Conservation (phyloP, 805 yeast genomes). For the Zygoascus biomembranicola region DNA sequence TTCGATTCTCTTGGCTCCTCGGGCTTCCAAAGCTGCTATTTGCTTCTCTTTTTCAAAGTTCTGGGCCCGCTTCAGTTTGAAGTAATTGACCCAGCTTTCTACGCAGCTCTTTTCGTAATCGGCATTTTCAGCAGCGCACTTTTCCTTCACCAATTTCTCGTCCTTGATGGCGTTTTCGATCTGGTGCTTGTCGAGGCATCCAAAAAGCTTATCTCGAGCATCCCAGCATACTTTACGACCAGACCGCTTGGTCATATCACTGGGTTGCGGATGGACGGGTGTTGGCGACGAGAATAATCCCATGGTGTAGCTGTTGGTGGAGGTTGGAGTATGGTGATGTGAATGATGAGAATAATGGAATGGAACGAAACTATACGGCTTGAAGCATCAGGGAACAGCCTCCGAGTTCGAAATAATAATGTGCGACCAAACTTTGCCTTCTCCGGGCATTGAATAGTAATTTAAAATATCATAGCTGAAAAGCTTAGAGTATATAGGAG, state of each 20-base stretch:
- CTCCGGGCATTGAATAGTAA: no score
- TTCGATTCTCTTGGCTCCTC: constrained; percentile 39
- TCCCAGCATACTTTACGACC: constrained; percentile 84
- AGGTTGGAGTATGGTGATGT: neutral
- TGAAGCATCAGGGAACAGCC: no score
- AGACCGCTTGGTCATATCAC: constrained; percentile 44
- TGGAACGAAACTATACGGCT: no score
- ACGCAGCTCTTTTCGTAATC: constrained; percentile 70
- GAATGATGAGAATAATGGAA: neutral
- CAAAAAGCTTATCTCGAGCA: constrained; percentile 68
- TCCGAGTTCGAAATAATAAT: no score
- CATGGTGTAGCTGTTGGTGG: constrained; percentile 30
- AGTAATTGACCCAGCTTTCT: constrained; percentile 76
- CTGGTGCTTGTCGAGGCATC: constrained; percentile 59
- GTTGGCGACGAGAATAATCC: constrained; percentile 38
- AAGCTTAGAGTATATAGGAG: no score
- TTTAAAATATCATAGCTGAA: no score
- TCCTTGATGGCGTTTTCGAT: constrained; percentile 56
- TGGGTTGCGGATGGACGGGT: constrained; percentile 16
- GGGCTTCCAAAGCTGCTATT: constrained; percentile 60
- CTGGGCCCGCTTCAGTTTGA: constrained; percentile 80
- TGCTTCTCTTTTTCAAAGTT: constrained; percentile 64
- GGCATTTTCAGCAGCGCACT: constrained; percentile 51
- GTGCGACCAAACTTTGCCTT: no score
- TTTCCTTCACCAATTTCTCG: constrained; percentile 38